These are phyloP conservation scores for Panicum hallii DNA, from an alignment of 202 grass and related monocot species.

Conservation along the genomic window DNA sequence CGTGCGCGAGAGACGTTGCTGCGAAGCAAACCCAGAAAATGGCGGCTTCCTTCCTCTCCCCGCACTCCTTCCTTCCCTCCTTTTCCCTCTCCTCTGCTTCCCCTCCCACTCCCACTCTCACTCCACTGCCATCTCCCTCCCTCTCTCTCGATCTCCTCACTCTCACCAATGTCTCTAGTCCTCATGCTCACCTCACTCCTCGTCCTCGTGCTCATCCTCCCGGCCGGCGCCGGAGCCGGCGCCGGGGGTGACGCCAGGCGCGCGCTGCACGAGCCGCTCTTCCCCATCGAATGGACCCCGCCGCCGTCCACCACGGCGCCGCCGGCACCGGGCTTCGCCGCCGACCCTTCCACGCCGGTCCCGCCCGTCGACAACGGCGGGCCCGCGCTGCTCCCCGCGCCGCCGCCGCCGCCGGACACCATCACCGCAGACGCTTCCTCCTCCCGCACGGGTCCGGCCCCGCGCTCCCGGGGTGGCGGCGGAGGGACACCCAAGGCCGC, in stretches of 20 bases:
- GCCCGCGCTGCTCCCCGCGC: conserved; percentile 49
- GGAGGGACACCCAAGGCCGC: conserved; percentile 47
- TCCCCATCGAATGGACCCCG: conserved; percentile 87
- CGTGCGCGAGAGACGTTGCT: conserved; percentile 14
- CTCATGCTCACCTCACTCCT: conserved; percentile 8
- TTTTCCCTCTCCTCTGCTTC: neutral
- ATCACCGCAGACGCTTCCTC: conserved; percentile 54
- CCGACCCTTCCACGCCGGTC: conserved; percentile 57
- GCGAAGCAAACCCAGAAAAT: conserved; percentile 34
- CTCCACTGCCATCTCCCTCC: neutral
- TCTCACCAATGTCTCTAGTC: conserved; percentile 29
- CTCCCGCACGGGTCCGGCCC: conserved; percentile 23
- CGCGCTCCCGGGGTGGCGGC: conserved; percentile 3
- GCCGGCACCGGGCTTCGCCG: conserved; percentile 47
- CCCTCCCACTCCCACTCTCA: neutral
- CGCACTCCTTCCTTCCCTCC: conserved; percentile 2
- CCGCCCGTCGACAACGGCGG: conserved; percentile 47
- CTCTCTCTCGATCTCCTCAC: neutral
- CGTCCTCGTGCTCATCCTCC: conserved; percentile 17
- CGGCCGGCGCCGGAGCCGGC: neutral
- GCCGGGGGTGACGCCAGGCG: conserved; percentile 43
- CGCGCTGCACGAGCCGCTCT: conserved; percentile 82
- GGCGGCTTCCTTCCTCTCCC: conserved; percentile 44
- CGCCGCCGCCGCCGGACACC: conserved; percentile 44
- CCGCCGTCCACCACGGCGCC: conserved; percentile 55